Percentiles rank a stretch among this genome's conserved stretches.
phyloP scores from a whole-genome alignment of 129 eudicot genomes.

The Kitagawia praeruptora region DNA sequence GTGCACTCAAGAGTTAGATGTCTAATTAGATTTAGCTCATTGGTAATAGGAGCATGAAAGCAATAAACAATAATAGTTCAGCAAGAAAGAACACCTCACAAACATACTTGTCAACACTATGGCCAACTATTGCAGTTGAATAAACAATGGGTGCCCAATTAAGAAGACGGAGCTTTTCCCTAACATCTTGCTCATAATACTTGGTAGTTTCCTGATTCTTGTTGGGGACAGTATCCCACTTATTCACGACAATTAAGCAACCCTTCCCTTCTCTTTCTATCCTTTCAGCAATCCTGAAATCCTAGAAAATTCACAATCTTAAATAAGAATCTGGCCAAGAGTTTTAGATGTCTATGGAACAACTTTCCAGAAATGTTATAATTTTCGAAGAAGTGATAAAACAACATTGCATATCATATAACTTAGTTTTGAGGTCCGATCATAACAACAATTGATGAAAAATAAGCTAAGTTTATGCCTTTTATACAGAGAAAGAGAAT shows the following conservation, averaged over 20 bases:
- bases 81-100: background rate
- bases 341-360: background rate
- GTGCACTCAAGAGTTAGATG: background rate
- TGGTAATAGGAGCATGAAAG: background rate
- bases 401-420: background rate
- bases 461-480: background rate
- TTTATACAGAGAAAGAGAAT: background rate
- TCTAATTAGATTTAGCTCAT: background rate
- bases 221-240: conserved; percentile 97
- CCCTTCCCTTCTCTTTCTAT: conserved; percentile 97
- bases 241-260: conserved; percentile 92
- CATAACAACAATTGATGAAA: background rate
- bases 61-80: background rate
- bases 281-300: conserved; percentile 92
- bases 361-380: background rate
- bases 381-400: background rate
- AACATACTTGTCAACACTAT: conserved; percentile 76
- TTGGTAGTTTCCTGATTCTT: conserved; percentile 80
- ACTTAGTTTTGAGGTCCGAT: background rate
- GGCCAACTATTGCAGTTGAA: conserved; percentile 81
- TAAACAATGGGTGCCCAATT: conserved; percentile 98
- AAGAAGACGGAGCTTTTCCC: conserved; percentile 80
- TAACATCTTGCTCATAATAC: conserved; percentile 86
- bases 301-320: conserved; percentile 30
- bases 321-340: background rate